These are phyloP conservation scores for Pseudogymnoascus sp. DNA, from an alignment of 2,329 filamentous ascomycete genomes.

Conservation along the genomic window DNA sequence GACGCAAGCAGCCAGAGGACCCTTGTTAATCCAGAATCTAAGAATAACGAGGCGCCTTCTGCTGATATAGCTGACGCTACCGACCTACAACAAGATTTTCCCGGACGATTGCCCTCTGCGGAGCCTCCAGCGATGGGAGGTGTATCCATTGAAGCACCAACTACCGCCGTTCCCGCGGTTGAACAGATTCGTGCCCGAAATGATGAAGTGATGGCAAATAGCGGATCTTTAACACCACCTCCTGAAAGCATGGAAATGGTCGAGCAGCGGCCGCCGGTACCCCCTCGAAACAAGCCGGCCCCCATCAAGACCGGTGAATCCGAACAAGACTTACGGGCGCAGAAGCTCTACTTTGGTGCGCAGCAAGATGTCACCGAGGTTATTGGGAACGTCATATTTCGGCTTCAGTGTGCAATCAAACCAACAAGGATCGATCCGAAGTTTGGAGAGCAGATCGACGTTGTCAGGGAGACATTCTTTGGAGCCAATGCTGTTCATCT, in stretches of 20 bases:
- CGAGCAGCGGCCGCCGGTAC: constrained; percentile 27
- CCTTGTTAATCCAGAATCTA: constrained; percentile 27
- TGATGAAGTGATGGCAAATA: constrained; percentile 31
- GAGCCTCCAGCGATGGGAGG: background rate
- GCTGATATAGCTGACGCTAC: background rate
- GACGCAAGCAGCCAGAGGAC: constrained; percentile 32
- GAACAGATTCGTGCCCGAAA: constrained; percentile 7
- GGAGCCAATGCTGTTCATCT: constrained; percentile 54
- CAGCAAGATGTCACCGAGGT: constrained; percentile 97
- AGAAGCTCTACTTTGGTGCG: constrained; percentile 28
- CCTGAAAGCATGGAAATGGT: constrained; percentile 13
- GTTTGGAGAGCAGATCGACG: constrained; percentile 71
- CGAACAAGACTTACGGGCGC: constrained; percentile 24
- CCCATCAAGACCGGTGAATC: constrained; percentile 23
- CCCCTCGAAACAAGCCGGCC: constrained; percentile 27
- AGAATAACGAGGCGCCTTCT: constrained; percentile 14
- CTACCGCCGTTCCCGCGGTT: background rate
- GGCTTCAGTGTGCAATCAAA: constrained; percentile 80
- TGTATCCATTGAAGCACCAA: background rate
- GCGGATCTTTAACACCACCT: constrained; percentile 20
- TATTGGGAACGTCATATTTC: constrained; percentile 83
- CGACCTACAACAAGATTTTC: background rate
- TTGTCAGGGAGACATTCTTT: constrained; percentile 64
- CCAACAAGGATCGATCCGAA: constrained; percentile 53
- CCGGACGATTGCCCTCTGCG: background rate